Conservation (phyloP, 2,329 filamentous ascomycete genomes). For the Thermoascus crustaceus region DNA sequence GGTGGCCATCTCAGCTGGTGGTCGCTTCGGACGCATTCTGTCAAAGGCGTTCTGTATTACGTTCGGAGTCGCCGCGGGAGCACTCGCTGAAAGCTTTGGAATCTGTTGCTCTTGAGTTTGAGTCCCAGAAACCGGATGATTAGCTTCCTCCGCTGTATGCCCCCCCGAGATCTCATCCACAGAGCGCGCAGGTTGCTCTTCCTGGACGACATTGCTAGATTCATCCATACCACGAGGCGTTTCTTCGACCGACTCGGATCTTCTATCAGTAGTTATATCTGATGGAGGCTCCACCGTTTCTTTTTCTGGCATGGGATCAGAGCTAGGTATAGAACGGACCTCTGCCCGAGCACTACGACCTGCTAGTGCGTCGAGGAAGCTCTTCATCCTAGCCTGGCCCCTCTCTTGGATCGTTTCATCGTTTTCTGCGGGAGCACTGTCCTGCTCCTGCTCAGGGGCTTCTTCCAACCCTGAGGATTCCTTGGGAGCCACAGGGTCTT, state of each 20-base stretch:
- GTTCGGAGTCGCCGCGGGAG: conserved; percentile 29
- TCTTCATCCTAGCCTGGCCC: conserved; percentile 15
- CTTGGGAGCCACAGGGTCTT: conserved; percentile 14
- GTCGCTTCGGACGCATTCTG: conserved; percentile 56
- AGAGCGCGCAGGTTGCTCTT: too few species aligned
- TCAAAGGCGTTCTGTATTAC: conserved; percentile 55
- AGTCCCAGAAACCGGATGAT: neutral
- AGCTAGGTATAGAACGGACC: too few species aligned
- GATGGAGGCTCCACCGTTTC: too few species aligned
- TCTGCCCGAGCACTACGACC: conserved; percentile 13
- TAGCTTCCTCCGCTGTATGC: too few species aligned
- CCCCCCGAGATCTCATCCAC: too few species aligned
- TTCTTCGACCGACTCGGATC: too few species aligned
- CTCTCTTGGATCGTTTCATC: conserved; percentile 8
- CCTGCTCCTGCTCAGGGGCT: conserved; percentile 3
- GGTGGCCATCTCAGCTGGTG: conserved; percentile 57
- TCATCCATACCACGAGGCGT: too few species aligned
- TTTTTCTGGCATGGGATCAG: too few species aligned
- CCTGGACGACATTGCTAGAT: too few species aligned
- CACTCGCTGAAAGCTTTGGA: conserved; percentile 7
- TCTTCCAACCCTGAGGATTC: conserved; percentile 9
- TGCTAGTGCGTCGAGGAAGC: conserved; percentile 15
- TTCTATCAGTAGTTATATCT: too few species aligned
- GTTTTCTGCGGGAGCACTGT: conserved; percentile 8
- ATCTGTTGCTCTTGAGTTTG: conserved; percentile 8